Evolutionary conservation across 352 stramenopile genomes (phyloP), one percentile per base, ranked within the genome.

Genomic region (Phytopythium cucurbitacearum): DNA sequence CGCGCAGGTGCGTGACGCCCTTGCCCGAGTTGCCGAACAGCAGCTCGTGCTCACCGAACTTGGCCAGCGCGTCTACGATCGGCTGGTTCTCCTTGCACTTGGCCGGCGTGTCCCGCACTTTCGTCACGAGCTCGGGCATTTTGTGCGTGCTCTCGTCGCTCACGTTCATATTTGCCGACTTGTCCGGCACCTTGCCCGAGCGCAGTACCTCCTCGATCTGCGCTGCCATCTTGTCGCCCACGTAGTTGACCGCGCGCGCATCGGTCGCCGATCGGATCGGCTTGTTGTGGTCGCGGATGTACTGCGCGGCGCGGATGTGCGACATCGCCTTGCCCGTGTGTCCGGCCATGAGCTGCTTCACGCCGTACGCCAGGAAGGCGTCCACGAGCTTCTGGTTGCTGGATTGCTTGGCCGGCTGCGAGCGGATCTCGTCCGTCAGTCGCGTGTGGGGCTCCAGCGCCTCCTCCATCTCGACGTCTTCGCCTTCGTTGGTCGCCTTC

Each of bases 381-480:
- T 92, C 73, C 34, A 90, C 79, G 13, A 92, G 74, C 59, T 87
- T 85, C 40, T 92, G 81, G 60, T 92, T 92, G 1, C 67, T 71
- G 3, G 61, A 11, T 12, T 77, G 73, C 4, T 37, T 47, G 1
- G 76, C 79, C 12, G 76, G 80, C 37, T 65, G 45, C 16, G 74
- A 63, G 10, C 71, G 71, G 36, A 67, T 62, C 64, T 89, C 75
- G 55, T 88, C 67, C 0, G 78, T 62, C n/a, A 92, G 34, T 12
- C 65, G 64, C 6, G 87, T 88, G 65, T 87, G 76, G 0, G 63
- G 67, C 13, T 76, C 56, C 60, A 83, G 68, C 4, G 71, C 56
- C 13, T 69, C 56, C 37, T 68, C 62, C 49, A 71, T 40, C 3
- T 52, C 56, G 35, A 64, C 41, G 15, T 64, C 40, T 5, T 64